These are phyloP conservation scores for Phellopilus nigrolimitatus DNA, from an alignment of 1,284 basidiomycete genomes.

Conservation along the genomic window DNA sequence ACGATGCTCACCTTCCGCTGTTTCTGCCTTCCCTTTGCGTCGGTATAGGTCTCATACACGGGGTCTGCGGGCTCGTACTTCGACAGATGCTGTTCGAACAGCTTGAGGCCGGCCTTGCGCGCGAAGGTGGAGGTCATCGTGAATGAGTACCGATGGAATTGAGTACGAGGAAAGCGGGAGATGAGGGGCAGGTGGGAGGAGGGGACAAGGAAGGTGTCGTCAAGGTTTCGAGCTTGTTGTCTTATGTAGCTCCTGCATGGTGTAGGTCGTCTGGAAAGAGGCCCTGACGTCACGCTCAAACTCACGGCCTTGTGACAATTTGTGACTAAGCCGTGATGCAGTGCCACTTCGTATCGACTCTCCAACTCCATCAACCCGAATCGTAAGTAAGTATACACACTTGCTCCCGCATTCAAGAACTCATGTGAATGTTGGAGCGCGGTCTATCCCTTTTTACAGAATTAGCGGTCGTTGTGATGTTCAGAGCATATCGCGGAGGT, in stretches of 20 bases:
- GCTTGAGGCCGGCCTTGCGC: slow-evolving; percentile 42
- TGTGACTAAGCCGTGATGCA: neutral
- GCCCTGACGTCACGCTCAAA: neutral
- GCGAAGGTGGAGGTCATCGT: slow-evolving; percentile 38
- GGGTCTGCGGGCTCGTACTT: slow-evolving; percentile 73
- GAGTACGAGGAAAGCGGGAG: too few species aligned
- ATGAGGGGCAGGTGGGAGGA: neutral
- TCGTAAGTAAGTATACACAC: too few species aligned
- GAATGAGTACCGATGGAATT: neutral
- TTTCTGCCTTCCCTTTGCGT: slow-evolving; percentile 61
- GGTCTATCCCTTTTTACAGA: too few species aligned
- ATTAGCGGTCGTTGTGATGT: too few species aligned
- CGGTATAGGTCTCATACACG: slow-evolving; percentile 71
- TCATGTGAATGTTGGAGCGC: too few species aligned
- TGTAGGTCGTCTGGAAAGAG: neutral
- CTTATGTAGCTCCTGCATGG: neutral
- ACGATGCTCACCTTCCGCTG: slow-evolving; percentile 67
- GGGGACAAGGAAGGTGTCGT: neutral
- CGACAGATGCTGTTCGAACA: slow-evolving; percentile 60
- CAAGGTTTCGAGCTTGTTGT: neutral
- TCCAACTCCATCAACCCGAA: too few species aligned
- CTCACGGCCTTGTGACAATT: neutral
- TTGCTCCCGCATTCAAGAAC: too few species aligned
- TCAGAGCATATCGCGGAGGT: too few species aligned
- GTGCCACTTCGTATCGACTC: too few species aligned